Base-by-base conservation (phyloP, 2,329 filamentous ascomycete species). In the Aspergillus sp. region DNA sequence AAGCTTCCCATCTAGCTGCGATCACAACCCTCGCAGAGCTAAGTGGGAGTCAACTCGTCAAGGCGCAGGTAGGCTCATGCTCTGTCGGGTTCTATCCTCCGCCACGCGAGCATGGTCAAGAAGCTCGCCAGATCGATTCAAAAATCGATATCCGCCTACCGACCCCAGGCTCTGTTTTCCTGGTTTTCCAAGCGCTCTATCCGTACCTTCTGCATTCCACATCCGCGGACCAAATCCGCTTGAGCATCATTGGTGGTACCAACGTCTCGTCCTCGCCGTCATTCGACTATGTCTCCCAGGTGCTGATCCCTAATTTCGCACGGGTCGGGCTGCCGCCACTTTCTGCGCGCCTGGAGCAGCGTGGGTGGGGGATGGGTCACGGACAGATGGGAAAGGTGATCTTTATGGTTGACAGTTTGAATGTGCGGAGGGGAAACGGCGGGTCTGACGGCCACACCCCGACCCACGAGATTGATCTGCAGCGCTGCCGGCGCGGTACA, bases 181-280 rank as follows among this genome's bases (percentile, higher is more conserved):
- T 87, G 12, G 79, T 85, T 0, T 77, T 86, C 53, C 84, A 87
- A 66, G 83, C 84, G 5, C 71, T 87, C 3, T 78, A 86, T 40
- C 85, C 85, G 0, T 86, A 81, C 61, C 68, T 86, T 3, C 68
- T 87, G 2, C 80, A 84, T 68, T 69, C 51, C 11, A 9, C 22
- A 2, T 15, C 50, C 58, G 54, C 41, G 48, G 61, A 46, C 8
- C 60, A 41, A 45, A 70, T 79, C 49, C 68, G 63, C 19, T 61
- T 86, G 8, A 75, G 68, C 2, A 77, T 87, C 37, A 79, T 73
- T 8, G 85, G 85, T 5, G 84, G 84, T 7, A 87, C 84, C 0
- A 86, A 86, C 62, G 80, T 83, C 2, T 79, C 79, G 1, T 77
- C 74, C 33, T 80, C 81, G 1, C 83, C 83, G 7, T 83, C 81